Conservation (phyloP, 768 basidiomycete genomes). For the Russula earlei region DNA sequence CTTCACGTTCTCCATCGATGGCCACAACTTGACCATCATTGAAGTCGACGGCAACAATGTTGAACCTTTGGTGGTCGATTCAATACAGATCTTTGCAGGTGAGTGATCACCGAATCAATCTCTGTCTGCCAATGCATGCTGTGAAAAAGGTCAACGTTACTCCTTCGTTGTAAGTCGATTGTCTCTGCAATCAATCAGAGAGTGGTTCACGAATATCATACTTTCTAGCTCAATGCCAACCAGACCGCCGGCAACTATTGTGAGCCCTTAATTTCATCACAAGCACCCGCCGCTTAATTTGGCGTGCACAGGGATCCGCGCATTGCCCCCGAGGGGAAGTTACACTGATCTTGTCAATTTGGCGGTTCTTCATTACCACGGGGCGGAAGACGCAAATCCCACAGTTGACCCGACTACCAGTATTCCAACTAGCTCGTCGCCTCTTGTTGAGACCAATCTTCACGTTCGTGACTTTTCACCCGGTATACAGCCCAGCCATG, state of each 20-base stretch:
- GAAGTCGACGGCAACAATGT: slow-evolving; percentile 20
- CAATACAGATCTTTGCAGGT: slow-evolving; percentile 18
- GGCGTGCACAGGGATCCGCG: slow-evolving; percentile 3
- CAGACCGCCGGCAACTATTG: slow-evolving; percentile 8
- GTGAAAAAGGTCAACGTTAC: slow-evolving; percentile 18
- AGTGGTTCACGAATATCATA: not conserved
- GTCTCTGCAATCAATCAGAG: not conserved
- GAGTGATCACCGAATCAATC: not conserved
- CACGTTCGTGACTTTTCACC: not conserved
- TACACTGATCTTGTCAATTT: slow-evolving; percentile 3
- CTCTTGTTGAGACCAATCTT: slow-evolving; percentile 9
- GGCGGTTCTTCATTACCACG: slow-evolving; percentile 21
- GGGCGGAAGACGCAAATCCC: slow-evolving; percentile 15
- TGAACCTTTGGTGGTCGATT: slow-evolving; percentile 19
- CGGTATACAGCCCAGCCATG: not conserved
- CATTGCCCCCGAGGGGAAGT: not conserved
- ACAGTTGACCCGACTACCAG: slow-evolving; percentile 1
- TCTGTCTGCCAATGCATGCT: not conserved
- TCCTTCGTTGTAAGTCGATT: slow-evolving; percentile 16
- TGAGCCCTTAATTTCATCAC: not conserved
- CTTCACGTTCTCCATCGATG: slow-evolving; percentile 20
- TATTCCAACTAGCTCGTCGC: not conserved
- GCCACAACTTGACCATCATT: slow-evolving; percentile 18
- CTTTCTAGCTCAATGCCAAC: slow-evolving; percentile 7
- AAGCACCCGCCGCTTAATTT: not conserved